Evolutionary conservation across 805 yeast species (phyloP).

Genomic region (Candida berthetii): DNA sequence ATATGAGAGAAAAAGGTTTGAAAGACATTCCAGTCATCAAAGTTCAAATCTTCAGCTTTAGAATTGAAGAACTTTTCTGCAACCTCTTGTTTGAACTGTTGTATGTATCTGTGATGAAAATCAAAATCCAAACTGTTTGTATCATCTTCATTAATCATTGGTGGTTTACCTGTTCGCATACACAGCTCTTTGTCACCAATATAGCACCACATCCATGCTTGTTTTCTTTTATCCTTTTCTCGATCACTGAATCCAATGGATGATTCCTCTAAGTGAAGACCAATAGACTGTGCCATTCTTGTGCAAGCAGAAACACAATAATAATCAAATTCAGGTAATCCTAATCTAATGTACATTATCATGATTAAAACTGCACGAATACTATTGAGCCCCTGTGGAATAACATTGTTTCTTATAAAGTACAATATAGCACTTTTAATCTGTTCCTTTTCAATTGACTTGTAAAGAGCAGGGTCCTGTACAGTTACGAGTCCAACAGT

Average conservation of each 20-base stretch:
- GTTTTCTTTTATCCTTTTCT: slow-evolving; percentile 29
- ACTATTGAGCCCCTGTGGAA: slow-evolving; percentile 41
- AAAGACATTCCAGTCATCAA: background rate
- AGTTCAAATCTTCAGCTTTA: background rate
- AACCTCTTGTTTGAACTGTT: background rate
- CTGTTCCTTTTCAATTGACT: background rate
- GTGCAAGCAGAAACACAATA: slow-evolving; percentile 36
- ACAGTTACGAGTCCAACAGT: background rate
- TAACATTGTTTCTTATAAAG: slow-evolving; percentile 39
- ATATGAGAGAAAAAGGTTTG: background rate
- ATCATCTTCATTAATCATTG: slow-evolving; percentile 34
- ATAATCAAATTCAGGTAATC: slow-evolving; percentile 33
- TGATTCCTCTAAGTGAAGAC: slow-evolving; percentile 42
- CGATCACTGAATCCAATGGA: slow-evolving; percentile 25
- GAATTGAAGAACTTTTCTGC: background rate
- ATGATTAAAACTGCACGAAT: slow-evolving; percentile 44
- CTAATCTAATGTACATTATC: slow-evolving; percentile 22
- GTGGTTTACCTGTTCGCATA: slow-evolving; percentile 38
- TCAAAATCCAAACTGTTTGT: slow-evolving; percentile 19
- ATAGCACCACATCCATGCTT: slow-evolving; percentile 43
- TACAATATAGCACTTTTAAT: slow-evolving; percentile 35
- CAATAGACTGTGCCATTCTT: slow-evolving; percentile 46
- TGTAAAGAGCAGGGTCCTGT: background rate
- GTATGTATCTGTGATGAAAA: background rate
- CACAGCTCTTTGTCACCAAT: slow-evolving; percentile 35